Evolutionary conservation across 2,329 filamentous ascomycete genomes (phyloP).

Genomic region (Diaporthe caulivora): DNA sequence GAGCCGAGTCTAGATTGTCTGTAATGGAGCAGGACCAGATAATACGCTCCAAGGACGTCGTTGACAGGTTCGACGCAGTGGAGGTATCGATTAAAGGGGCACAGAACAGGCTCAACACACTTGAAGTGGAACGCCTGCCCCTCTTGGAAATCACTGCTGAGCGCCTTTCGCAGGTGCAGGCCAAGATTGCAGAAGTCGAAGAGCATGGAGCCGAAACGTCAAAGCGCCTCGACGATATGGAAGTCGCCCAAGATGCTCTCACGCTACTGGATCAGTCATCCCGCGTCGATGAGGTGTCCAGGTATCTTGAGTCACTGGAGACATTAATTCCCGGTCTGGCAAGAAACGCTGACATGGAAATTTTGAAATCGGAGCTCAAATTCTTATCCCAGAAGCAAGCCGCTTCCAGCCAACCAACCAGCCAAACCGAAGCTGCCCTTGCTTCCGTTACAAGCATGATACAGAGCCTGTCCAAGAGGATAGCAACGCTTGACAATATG

Average conservation of each 20-base stretch:
- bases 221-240: constrained; percentile 2
- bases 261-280: not conserved
- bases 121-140: not conserved
- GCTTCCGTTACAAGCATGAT: not conserved
- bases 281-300: not conserved
- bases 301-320: not conserved
- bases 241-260: not conserved
- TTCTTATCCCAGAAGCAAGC: not conserved
- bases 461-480: not conserved
- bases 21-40: not conserved
- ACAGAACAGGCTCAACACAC: too few relatives aligned
- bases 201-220: not conserved
- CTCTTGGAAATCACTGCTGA: not conserved
- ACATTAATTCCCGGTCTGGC: not conserved
- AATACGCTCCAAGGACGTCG: not conserved
- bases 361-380: not conserved
- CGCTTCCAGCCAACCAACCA: not conserved
- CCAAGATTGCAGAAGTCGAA: not conserved
- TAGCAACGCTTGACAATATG: not conserved
- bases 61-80: too few relatives aligned
- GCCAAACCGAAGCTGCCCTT: not conserved
- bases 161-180: not conserved
- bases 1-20: not conserved
- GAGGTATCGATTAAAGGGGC: not conserved
- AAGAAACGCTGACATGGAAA: not conserved